phyloP scores from a whole-genome alignment of 2,329 filamentous ascomycete species.

The Plectosphaerella sp. region DNA sequence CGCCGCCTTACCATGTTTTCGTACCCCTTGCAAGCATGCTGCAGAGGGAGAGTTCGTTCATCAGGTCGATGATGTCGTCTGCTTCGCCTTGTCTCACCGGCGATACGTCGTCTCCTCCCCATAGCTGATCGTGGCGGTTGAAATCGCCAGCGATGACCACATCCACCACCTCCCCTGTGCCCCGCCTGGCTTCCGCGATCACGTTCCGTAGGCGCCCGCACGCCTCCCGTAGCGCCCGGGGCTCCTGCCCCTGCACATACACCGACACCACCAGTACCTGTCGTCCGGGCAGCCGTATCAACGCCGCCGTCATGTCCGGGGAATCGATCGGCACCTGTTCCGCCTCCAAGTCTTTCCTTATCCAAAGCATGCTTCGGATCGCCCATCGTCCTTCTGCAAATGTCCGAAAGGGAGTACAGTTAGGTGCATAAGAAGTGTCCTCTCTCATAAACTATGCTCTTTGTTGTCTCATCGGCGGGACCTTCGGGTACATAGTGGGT shows the following conservation, averaged over 20 bases:
- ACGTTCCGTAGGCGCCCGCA: not conserved
- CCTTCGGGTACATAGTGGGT: too few species aligned
- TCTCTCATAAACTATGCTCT: too few species aligned
- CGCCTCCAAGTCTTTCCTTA: slow-evolving; percentile 9
- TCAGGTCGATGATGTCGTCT: slow-evolving; percentile 28
- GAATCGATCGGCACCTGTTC: slow-evolving; percentile 8
- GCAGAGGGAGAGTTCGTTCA: slow-evolving; percentile 22
- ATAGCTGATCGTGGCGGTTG: slow-evolving; percentile 13
- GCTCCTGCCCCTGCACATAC: not conserved
- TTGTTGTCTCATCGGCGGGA: too few species aligned
- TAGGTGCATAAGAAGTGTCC: too few species aligned
- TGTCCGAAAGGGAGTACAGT: too few species aligned
- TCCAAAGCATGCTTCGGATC: slow-evolving; percentile 15
- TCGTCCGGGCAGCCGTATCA: slow-evolving; percentile 1
- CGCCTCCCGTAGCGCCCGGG: not conserved
- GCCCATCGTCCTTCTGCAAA: slow-evolving; percentile 12
- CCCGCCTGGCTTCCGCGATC: not conserved
- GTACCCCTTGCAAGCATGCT: slow-evolving; percentile 28
- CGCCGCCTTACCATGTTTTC: slow-evolving; percentile 24
- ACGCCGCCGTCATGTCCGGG: not conserved
- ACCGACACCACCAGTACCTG: too few species aligned
- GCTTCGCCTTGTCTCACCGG: slow-evolving; percentile 26
- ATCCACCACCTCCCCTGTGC: not conserved
- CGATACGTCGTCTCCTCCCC: slow-evolving; percentile 13
- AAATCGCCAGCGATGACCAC: slow-evolving; percentile 12